Evolutionary conservation across 2,329 filamentous ascomycete species (phyloP).

Genomic region (Colletotrichum lindemuthianum): DNA sequence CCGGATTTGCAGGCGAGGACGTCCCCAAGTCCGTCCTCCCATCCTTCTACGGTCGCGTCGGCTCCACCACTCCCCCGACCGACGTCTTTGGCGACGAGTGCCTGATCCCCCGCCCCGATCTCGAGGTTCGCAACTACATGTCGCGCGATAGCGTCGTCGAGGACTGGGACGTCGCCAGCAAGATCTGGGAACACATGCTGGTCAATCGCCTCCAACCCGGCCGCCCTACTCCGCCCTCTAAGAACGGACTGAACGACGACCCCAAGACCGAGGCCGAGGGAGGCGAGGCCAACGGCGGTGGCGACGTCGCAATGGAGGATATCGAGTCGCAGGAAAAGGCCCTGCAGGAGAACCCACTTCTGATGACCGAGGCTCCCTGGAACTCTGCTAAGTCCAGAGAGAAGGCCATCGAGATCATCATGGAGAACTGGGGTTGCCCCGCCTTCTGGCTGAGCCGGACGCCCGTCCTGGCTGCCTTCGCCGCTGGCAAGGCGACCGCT

Average conservation of each 20-base stretch:
- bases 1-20: slow-evolving; percentile 97
- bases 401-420: slow-evolving; percentile 94
- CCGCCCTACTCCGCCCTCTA: slow-evolving; percentile 73
- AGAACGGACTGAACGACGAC: slow-evolving; percentile 82
- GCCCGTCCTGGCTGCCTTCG: slow-evolving; percentile 90
- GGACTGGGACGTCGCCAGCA: slow-evolving; percentile 92
- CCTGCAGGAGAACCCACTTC: slow-evolving; percentile 86
- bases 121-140: slow-evolving; percentile 94
- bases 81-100: slow-evolving; percentile 91
- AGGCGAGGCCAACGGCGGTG: slow-evolving; percentile 69
- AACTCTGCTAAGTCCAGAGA: slow-evolving; percentile 88
- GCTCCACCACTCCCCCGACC: slow-evolving; percentile 58
- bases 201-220: slow-evolving; percentile 86
- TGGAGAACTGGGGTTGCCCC: slow-evolving; percentile 96
- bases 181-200: slow-evolving; percentile 93
- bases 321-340: slow-evolving; percentile 74
- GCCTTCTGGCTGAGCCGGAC: slow-evolving; percentile 94
- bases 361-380: slow-evolving; percentile 96
- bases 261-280: slow-evolving; percentile 67
- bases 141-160: slow-evolving; percentile 88
- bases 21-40: slow-evolving; percentile 93
- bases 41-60: slow-evolving; percentile 81
- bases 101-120: slow-evolving; percentile 77
- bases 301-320: slow-evolving; percentile 68
- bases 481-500: slow-evolving; percentile 90